Base-by-base conservation (phyloP, 768 basidiomycete species). In the Russula lepida region DNA sequence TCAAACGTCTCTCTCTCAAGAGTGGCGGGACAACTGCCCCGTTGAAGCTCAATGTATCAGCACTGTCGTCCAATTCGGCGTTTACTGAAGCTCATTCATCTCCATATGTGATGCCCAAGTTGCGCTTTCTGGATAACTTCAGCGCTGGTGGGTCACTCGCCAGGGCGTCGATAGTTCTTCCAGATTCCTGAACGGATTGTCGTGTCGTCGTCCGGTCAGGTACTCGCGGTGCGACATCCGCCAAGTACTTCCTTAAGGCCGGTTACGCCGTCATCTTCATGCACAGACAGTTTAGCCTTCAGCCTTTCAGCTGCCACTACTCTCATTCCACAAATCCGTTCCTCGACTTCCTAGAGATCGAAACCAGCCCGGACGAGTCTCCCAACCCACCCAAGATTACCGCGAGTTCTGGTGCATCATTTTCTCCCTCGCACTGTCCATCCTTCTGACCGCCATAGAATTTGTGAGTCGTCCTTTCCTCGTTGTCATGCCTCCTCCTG, bases 261-360 rank as follows among this genome's bases (percentile, higher is more conserved):
- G 89, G 88, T 59, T 98, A 98, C 76, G 94, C 95, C 27, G 97
- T 99, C 72, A 93, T 99, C 67, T 99, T 99, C 77, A 89, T 99
- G 83, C 95, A 99, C 73, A 80, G 95, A 23, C 93, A 97, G 74
- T 95, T 97, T 78, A 98, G 95, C 66, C 82, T 98, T 46, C 93
- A 97, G 69, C 97, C 97, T 0, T 99, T 95, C 79, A 94, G 91
- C 70, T 77, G 97, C 52, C 95, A 99, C 71, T 99, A 98, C 74
- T 97, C 94, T 9, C 95, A 99, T 73, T 95, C 93, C 0, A 94
- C 94, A 4, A 95, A 98, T 71, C 95, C 95, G 0, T 99, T 99
- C 75, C 85, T 99, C 60, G 95, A 98, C 72, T 88, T 98, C 62
- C 81, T 99, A 27, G 85, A 92, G 48, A 85, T 95, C 60, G 75